Evolutionary conservation across 176 grass and related monocot genomes (phyloP).

Genomic region (Dendrocalamus sinicus): DNA sequence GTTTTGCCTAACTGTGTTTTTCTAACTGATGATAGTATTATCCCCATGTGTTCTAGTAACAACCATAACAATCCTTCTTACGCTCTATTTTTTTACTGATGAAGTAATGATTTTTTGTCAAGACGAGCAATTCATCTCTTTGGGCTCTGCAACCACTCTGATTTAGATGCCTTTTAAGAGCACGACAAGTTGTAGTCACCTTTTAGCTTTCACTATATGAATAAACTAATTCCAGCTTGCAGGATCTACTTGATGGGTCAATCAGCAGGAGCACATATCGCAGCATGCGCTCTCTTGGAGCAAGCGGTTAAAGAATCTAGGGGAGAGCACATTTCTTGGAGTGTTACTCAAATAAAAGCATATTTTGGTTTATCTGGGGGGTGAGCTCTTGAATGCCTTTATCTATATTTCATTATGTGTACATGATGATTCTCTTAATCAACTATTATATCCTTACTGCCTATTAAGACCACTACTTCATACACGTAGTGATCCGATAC

Average conservation of each 20-base stretch:
- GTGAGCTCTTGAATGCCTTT: constrained; percentile 38
- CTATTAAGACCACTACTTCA: not conserved
- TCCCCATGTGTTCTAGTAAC: not conserved
- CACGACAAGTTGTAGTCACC: not conserved
- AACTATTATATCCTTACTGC: not conserved
- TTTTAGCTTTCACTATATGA: no score
- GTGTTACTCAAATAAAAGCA: constrained; percentile 78
- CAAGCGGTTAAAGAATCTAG: constrained; percentile 74
- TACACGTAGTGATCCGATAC: not conserved
- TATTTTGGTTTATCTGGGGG: constrained; percentile 91
- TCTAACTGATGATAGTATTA: not conserved
- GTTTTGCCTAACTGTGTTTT: not conserved
- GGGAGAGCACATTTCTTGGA: constrained; percentile 42
- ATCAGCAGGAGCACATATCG: constrained; percentile 94
- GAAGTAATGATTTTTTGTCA: not conserved
- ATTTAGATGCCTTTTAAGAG: constrained; percentile 24
- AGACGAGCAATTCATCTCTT: not conserved
- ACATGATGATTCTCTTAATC: not conserved
- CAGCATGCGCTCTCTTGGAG: constrained; percentile 72
- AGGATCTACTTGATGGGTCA: constrained; percentile 77
- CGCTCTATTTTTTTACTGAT: not conserved
- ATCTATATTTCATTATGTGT: not conserved
- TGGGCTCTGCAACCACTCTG: not conserved
- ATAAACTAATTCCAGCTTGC: no score
- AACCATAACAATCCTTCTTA: no score